Base-by-base conservation (phyloP, 1,284 basidiomycete species). In the Laetiporus sulphureus region DNA sequence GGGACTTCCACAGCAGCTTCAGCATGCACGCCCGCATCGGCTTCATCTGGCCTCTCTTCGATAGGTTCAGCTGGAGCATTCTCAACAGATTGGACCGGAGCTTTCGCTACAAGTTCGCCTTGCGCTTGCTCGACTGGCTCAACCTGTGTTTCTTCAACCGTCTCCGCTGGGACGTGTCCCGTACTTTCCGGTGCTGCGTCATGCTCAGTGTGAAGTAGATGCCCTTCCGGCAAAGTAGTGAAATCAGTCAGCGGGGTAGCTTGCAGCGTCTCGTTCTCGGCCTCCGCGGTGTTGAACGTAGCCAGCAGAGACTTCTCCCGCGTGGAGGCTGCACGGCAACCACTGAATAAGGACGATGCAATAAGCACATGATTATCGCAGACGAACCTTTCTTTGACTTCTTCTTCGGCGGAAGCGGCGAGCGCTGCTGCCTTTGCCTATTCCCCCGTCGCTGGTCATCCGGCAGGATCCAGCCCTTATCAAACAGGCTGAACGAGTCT, bases 401-500 rank as follows among this genome's bases (percentile, higher is more conserved):
- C 60, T 83, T 84, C 58, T 62, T 74, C 10, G 66, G 64, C 12
- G 59, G 52, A 2, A 72, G 72, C 18, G 65, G 41, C 12, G 62
- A 56, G 12, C 57, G 60, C 30, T 64, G 65, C 32, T 77, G 73
- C 6, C 66, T 60, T 19, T 65, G 59, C 19, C 75, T 69, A 13
- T 73, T 78, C 36, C 72, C 73, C 27, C 80, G 71, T 51, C 77
- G 76, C 33, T 77, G 73, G 22, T 83, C 88, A 7, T 79, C 68
- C 7, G 91, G 88, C 13, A 95, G 64, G 13, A 95, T 90, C 92
- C 92, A 96, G 2, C 92, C 92, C 16, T 72, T 67, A 50, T 96
- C 83, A 65, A 95, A 96, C 63, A 83, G 67, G 56, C 70, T 77
- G 71, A 95, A 96, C 29, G 84, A 84, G 42, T 78, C 77, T 48